phyloP scores from a whole-genome alignment of 345 rosid genomes.

The Alliaria petiolata region DNA sequence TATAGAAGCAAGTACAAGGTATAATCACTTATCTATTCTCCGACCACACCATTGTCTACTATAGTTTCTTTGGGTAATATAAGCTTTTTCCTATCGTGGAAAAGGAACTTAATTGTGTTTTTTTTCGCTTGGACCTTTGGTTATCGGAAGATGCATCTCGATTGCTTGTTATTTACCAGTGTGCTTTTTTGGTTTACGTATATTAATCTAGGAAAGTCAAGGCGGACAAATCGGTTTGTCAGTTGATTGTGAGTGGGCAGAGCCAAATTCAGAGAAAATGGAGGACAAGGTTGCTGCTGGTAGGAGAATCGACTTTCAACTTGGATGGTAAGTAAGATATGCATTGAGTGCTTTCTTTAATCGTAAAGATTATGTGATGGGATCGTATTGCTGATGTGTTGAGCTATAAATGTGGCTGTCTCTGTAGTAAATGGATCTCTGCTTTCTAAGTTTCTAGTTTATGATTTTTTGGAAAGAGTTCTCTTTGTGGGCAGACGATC shows the following conservation, averaged over 20 bases:
- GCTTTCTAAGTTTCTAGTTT: neutral
- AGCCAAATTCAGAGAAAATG: constrained; percentile 53
- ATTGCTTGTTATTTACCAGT: neutral
- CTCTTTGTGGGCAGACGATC: neutral
- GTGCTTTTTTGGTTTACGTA: neutral
- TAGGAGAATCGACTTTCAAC: constrained; percentile 77
- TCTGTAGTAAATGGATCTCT: neutral
- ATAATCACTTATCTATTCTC: neutral
- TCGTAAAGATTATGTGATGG: neutral
- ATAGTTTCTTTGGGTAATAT: neutral
- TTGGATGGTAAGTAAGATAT: constrained; percentile 65
- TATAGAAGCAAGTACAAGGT: constrained; percentile 74
- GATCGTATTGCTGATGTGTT: constrained; percentile 1
- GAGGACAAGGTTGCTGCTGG: constrained; percentile 62
- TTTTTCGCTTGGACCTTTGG: neutral
- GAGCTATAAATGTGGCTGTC: neutral
- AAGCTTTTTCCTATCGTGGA: neutral
- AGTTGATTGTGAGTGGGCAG: constrained; percentile 72
- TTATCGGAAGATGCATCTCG: neutral
- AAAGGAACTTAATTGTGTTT: neutral
- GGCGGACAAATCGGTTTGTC: constrained; percentile 81
- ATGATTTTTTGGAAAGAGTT: neutral
- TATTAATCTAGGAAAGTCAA: constrained; percentile 52
- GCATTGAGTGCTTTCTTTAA: neutral
- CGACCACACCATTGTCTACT: neutral